phyloP scores from a whole-genome alignment of 805 yeast genomes.

The Pichia paraexigua region DNA sequence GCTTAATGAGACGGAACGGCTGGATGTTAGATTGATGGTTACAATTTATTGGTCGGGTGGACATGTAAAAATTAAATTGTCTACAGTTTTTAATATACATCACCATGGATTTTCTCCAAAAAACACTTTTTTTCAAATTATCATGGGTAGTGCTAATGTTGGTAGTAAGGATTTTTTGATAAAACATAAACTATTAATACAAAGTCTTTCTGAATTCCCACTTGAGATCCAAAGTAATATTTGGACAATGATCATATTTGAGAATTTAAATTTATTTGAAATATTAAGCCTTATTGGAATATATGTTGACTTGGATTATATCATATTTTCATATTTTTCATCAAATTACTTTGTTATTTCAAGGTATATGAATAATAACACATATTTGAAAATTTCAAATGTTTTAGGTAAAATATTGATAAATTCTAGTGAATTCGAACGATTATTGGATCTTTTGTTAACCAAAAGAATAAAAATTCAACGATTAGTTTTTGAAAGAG shows the following conservation, averaged over 20 bases:
- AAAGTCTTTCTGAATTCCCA: neutral
- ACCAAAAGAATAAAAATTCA: neutral
- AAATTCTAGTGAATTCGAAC: neutral
- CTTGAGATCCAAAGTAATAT: conserved; percentile 4
- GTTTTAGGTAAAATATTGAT: conserved; percentile 2
- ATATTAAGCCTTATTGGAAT: neutral
- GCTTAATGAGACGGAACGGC: neutral
- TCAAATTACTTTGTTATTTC: conserved; percentile 1
- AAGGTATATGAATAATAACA: neutral
- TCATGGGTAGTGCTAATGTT: neutral
- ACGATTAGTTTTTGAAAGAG: conserved; percentile 4
- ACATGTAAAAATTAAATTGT: neutral
- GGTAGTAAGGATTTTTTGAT: neutral
- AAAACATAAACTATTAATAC: neutral
- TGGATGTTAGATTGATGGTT: neutral
- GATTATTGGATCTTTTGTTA: neutral
- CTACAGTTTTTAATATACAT: neutral
- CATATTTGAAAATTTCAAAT: neutral
- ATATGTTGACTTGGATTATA: neutral
- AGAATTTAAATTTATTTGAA: neutral
- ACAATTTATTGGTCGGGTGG: neutral
- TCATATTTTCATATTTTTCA: neutral
- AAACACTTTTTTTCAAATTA: neutral
- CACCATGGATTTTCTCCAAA: neutral
- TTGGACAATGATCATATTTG: conserved; percentile 1